phyloP scores from a whole-genome alignment of 108 stramenopile genomes.

The Nannochloropsis salina region DNA sequence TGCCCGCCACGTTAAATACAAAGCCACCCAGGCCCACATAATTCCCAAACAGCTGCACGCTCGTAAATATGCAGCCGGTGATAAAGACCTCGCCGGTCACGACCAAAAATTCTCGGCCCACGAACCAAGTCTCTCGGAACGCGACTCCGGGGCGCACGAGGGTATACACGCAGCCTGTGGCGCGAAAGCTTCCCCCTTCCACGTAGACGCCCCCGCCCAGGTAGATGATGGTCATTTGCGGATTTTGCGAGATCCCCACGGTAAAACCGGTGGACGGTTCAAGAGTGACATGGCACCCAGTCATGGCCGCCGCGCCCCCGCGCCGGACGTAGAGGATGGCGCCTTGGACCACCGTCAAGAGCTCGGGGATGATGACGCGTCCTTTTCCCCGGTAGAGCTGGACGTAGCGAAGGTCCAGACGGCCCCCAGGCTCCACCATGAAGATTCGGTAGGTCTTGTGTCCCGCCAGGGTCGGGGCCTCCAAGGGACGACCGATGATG shows the following conservation, averaged over 20 bases:
- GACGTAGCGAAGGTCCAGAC: neutral
- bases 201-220: neutral
- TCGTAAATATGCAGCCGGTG: neutral
- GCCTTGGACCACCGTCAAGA: neutral
- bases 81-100: conserved; percentile 13
- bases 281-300: neutral
- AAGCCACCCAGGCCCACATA: neutral
- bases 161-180: neutral
- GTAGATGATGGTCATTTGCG: neutral
- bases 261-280: neutral
- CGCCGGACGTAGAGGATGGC: neutral
- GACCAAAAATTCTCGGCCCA: neutral
- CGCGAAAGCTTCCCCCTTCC: conserved; percentile 5
- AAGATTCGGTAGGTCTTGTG: conserved; percentile 8
- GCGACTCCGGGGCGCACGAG: neutral
- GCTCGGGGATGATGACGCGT: neutral
- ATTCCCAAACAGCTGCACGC: neutral
- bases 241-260: neutral
- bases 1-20: neutral
- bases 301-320: neutral
- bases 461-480: neutral
- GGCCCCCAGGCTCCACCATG: neutral
- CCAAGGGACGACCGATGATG: neutral
- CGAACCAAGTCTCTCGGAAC: neutral
- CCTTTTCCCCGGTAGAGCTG: neutral